Conservation (phyloP, 2,329 filamentous ascomycete species). For the Talaromyces sp. region DNA sequence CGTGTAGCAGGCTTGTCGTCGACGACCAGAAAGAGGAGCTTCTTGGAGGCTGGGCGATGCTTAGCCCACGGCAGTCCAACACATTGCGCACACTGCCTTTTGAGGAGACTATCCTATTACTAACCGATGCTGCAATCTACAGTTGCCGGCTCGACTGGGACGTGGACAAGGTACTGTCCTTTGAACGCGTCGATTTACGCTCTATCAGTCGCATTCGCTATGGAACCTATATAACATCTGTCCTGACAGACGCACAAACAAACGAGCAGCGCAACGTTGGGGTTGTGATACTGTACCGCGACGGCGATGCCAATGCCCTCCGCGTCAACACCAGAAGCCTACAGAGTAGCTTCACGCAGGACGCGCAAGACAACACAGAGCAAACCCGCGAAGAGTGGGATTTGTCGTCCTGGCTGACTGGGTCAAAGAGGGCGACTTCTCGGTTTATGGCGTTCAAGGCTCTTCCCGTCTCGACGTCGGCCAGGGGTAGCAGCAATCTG, state of each 20-base stretch:
- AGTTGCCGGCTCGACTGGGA: constrained; percentile 92
- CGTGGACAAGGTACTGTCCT: constrained; percentile 87
- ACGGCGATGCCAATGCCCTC: constrained; percentile 64
- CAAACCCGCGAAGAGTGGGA: constrained; percentile 33
- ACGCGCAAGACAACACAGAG: constrained; percentile 21
- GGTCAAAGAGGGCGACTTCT: constrained; percentile 21
- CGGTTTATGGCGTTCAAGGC: constrained; percentile 41
- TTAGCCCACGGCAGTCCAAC: constrained; percentile 68
- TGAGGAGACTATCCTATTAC: constrained; percentile 79
- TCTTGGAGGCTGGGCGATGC: constrained; percentile 81
- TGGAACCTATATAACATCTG: constrained; percentile 87
- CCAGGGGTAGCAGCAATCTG: constrained; percentile 14
- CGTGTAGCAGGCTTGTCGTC: constrained; percentile 79
- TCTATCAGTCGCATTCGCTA: constrained; percentile 68
- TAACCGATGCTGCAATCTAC: constrained; percentile 82
- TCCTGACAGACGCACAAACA: constrained; percentile 69
- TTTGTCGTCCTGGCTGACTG: constrained; percentile 37
- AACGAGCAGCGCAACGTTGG: constrained; percentile 80
- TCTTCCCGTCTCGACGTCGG: constrained; percentile 30
- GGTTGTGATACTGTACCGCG: constrained; percentile 71
- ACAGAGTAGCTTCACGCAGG: constrained; percentile 51
- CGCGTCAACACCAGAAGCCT: constrained; percentile 83
- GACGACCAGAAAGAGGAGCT: constrained; percentile 79
- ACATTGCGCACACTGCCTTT: constrained; percentile 67
- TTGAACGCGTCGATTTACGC: constrained; percentile 75